Conservation (phyloP, 2,329 filamentous ascomycete species). For the Chrysoporthe puriensis region DNA sequence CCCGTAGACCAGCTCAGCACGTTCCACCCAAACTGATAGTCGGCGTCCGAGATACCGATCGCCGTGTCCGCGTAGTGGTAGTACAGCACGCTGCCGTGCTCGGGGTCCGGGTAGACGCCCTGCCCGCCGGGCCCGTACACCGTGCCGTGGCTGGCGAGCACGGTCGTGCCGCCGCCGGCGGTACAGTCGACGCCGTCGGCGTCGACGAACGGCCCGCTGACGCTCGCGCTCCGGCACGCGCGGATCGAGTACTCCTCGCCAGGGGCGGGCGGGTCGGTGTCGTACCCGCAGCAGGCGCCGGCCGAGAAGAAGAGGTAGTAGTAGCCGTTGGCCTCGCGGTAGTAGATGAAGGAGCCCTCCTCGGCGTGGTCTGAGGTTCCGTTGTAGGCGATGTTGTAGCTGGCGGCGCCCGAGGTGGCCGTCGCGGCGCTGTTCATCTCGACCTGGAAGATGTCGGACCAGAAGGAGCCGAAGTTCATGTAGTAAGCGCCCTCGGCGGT, state of each 20-base stretch:
- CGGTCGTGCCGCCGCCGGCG: slow-evolving; percentile 58
- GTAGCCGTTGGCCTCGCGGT: slow-evolving; percentile 49
- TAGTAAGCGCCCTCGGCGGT: slow-evolving; percentile 45
- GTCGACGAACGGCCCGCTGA: slow-evolving; percentile 61
- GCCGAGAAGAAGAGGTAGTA: slow-evolving; percentile 69
- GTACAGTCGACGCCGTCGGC: slow-evolving; percentile 55
- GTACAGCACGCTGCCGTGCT: slow-evolving; percentile 56
- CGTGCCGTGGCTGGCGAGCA: slow-evolving; percentile 59
- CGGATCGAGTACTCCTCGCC: slow-evolving; percentile 70
- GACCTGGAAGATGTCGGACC: slow-evolving; percentile 66
- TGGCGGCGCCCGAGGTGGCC: slow-evolving; percentile 32
- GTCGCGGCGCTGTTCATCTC: slow-evolving; percentile 46
- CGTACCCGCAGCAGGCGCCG: slow-evolving; percentile 66
- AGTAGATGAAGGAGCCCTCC: slow-evolving; percentile 61
- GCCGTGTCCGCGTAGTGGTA: slow-evolving; percentile 64
- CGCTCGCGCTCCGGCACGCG: slow-evolving; percentile 61
- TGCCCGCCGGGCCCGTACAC: slow-evolving; percentile 68
- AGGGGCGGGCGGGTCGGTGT: slow-evolving; percentile 51
- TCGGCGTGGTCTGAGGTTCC: slow-evolving; percentile 53
- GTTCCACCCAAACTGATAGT: slow-evolving; percentile 53
- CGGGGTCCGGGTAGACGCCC: slow-evolving; percentile 56
- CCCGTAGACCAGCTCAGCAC: slow-evolving; percentile 45
- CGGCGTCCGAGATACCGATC: slow-evolving; percentile 53
- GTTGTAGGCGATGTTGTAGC: slow-evolving; percentile 57
- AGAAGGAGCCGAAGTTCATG: slow-evolving; percentile 71